A percentile compares a stretch with the other conserved stretches of the same genome.
phyloP scores from a whole-genome alignment of 1,284 basidiomycete species.

The Cryptococcus wingfieldii region DNA sequence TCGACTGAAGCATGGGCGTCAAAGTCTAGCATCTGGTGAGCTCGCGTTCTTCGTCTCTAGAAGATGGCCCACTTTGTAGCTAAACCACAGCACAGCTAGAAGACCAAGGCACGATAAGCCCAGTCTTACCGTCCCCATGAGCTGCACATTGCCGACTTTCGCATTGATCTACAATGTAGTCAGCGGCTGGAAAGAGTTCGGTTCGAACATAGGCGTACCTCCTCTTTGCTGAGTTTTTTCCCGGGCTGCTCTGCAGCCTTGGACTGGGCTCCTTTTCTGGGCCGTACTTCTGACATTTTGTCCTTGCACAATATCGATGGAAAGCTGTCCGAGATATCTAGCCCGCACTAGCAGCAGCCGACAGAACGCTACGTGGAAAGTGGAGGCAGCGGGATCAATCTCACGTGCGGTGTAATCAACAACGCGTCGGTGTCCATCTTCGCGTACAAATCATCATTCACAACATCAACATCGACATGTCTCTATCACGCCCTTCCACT shows the following conservation, averaged over 20 bases:
- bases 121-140: slow-evolving; percentile 3
- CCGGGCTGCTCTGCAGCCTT: not conserved
- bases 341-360: not conserved
- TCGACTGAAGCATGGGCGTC: slow-evolving; percentile 2
- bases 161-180: slow-evolving; percentile 9
- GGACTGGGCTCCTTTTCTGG: not conserved
- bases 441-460: too few species aligned
- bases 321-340: not conserved
- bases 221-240: slow-evolving; percentile 3
- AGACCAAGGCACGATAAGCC: slow-evolving; percentile 10
- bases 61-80: slow-evolving; percentile 10
- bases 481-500: slow-evolving; percentile 18
- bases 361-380: not conserved
- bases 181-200: not conserved
- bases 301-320: not conserved
- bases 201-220: not conserved
- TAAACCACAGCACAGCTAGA: slow-evolving; percentile 15
- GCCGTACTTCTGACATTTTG: not conserved
- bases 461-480: slow-evolving; percentile 11
- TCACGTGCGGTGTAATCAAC: too few species aligned
- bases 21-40: slow-evolving; percentile 3
- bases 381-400: not conserved
- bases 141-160: slow-evolving; percentile 10
- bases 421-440: too few species aligned
- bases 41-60: not conserved